Conservation (phyloP, 805 yeast species). For the Jamesozyma lodderae region DNA sequence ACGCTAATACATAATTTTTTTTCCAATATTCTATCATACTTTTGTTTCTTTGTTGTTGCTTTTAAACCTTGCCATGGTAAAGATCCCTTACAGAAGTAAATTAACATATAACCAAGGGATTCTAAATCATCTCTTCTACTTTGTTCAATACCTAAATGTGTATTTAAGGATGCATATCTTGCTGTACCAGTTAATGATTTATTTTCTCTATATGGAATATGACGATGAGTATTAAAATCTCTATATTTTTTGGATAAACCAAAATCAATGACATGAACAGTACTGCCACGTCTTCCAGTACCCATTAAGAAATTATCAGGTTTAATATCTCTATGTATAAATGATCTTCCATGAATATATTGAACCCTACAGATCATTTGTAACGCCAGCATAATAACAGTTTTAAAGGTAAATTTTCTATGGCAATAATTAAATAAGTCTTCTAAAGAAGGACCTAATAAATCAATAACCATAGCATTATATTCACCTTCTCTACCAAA, state of each 20-base stretch:
- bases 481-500: conserved; percentile 94
- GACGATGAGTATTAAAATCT: conserved; percentile 88
- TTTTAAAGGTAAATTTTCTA: conserved; percentile 85
- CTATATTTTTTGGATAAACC: conserved; percentile 91
- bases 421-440: conserved; percentile 94
- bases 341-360: conserved; percentile 90
- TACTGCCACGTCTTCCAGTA: conserved; percentile 90
- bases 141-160: conserved; percentile 95
- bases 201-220: conserved; percentile 93
- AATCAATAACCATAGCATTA: conserved; percentile 93
- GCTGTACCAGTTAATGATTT: conserved; percentile 97
- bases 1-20: conserved; percentile 86
- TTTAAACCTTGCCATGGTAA: conserved; percentile 98
- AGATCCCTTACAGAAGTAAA: conserved; percentile 90
- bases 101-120: conserved; percentile 86
- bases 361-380: conserved; percentile 91
- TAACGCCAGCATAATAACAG: conserved; percentile 86
- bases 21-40: conserved; percentile 92
- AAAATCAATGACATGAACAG: conserved; percentile 87
- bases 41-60: conserved; percentile 94
- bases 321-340: conserved; percentile 76
- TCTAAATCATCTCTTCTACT: conserved; percentile 94
- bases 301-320: conserved; percentile 82
- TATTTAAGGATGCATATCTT: conserved; percentile 88
- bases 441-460: conserved; percentile 90